phyloP scores from a whole-genome alignment of 371 early-diverging fungal species.

The Conidiobolus coronatus region DNA sequence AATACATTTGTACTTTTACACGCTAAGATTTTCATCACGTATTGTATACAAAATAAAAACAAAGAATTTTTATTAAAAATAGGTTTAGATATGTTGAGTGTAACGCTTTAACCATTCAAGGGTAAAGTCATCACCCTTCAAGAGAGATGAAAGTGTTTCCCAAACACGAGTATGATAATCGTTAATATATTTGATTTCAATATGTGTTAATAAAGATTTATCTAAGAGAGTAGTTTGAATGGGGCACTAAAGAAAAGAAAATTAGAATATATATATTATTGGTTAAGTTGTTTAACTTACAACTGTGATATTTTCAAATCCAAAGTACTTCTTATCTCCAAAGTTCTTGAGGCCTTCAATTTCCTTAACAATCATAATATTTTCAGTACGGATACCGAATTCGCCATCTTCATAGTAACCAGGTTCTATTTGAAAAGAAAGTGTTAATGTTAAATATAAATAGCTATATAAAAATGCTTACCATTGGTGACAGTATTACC shows the following conservation, averaged over 20 bases:
- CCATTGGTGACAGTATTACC: conserved; percentile 85
- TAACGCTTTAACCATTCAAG: conserved; percentile 46
- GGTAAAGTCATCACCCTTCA: conserved; percentile 27
- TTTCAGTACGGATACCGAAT: conserved; percentile 98
- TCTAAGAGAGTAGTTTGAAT: conserved; percentile 58
- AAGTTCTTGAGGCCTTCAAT: conserved; percentile 33
- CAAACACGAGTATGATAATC: background rate
- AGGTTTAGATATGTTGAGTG: conserved; percentile 16
- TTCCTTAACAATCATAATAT: conserved; percentile 34
- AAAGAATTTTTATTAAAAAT: no score
- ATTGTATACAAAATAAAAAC: no score
- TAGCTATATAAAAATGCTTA: conserved; percentile 6
- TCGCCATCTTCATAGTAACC: conserved; percentile 94
- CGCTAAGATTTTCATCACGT: no score
- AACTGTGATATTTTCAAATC: conserved; percentile 82
- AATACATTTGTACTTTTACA: no score
- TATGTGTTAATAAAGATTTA: conserved; percentile 3
- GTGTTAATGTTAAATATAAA: background rate
- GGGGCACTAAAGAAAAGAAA: conserved; percentile 24
- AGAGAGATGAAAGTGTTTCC: conserved; percentile 16
- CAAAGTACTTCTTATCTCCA: conserved; percentile 50
- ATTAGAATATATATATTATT: background rate
- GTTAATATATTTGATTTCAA: conserved; percentile 3
- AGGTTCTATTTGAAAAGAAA: conserved; percentile 41
- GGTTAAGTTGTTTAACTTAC: conserved; percentile 9